These are phyloP conservation scores for Pharnaceum exiguum DNA, from an alignment of 148 eudicot species.

Conservation along the genomic window DNA sequence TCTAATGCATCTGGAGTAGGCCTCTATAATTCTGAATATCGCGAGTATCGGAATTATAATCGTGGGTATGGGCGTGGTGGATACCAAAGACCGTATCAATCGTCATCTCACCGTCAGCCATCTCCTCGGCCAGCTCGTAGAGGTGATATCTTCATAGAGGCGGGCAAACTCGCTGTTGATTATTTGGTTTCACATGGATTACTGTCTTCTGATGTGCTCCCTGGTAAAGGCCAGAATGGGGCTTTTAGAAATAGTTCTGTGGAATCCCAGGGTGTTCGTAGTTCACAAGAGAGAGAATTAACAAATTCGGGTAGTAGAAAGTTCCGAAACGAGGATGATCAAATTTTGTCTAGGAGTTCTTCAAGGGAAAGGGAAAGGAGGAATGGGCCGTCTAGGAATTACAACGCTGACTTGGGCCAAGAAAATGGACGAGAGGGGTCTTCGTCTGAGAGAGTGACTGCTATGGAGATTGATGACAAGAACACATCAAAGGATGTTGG, in stretches of 20 bases:
- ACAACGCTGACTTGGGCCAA: constrained; percentile 39
- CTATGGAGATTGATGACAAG: constrained; percentile 26
- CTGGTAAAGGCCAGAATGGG: constrained; percentile 56
- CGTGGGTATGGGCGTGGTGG: constrained; percentile 42
- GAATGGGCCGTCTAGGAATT: constrained; percentile 35
- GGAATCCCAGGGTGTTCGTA: constrained; percentile 31
- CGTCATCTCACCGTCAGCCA: constrained; percentile 28
- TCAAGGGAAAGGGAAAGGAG: constrained; percentile 54
- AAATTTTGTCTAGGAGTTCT: constrained; percentile 23
- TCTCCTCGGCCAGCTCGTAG: constrained; percentile 33
- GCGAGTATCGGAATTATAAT: constrained; percentile 24
- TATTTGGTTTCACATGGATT: constrained; percentile 75
- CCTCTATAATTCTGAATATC: constrained; percentile 21
- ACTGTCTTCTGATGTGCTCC: constrained; percentile 54
- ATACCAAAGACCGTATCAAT: constrained; percentile 27
- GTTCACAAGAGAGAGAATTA: constrained; percentile 35
- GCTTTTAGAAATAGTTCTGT: constrained; percentile 35
- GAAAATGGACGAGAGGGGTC: constrained; percentile 52
- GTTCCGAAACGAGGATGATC: constrained; percentile 33
- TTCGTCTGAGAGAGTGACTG: constrained; percentile 36
- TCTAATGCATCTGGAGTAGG: constrained; percentile 28
- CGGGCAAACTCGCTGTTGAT: constrained; percentile 85
- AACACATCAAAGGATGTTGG: constrained; percentile 24
- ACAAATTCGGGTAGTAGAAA: constrained; percentile 31
- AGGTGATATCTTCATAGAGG: constrained; percentile 71